These are phyloP conservation scores for Populus euphratica DNA, from an alignment of 345 rosid genomes.

Conservation along the genomic window DNA sequence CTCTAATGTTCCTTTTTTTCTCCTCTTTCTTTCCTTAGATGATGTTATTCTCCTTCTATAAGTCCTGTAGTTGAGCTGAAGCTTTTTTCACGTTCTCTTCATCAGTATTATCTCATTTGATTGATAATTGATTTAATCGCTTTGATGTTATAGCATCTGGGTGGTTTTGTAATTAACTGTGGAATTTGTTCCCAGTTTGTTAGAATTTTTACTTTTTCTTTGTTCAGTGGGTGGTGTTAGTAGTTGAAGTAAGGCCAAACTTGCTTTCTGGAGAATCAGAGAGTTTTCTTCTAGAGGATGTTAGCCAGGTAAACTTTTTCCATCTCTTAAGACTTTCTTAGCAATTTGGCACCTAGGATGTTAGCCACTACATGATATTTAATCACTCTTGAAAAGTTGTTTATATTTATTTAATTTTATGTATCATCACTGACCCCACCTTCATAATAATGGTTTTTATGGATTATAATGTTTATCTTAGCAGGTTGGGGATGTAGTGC, in stretches of 20 bases:
- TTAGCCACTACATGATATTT: too few species aligned
- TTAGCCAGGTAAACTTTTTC: slow-evolving; percentile 43
- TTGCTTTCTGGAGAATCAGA: slow-evolving; percentile 84
- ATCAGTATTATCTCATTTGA: too few species aligned
- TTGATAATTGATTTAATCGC: too few species aligned
- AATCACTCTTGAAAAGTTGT: too few species aligned
- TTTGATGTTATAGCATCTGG: too few species aligned
- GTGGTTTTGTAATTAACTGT: background rate
- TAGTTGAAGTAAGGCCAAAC: slow-evolving; percentile 74
- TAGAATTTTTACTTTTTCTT: slow-evolving; percentile 1
- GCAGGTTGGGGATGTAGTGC: slow-evolving; percentile 88
- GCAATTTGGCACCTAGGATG: too few species aligned
- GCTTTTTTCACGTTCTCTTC: too few species aligned
- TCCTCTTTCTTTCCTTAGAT: too few species aligned
- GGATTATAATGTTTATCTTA: slow-evolving; percentile 2
- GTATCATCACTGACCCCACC: background rate
- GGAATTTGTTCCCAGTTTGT: background rate
- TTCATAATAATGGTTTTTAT: background rate
- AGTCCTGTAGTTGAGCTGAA: too few species aligned
- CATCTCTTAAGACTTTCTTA: background rate
- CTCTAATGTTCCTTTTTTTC: too few species aligned
- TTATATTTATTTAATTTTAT: background rate
- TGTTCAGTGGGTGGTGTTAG: slow-evolving; percentile 63
- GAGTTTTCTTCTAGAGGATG: slow-evolving; percentile 62
- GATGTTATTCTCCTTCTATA: too few species aligned